A percentile compares a stretch with the other conserved stretches of the same genome.
Conservation (phyloP, 2,329 filamentous ascomycete species). For the Cordyceps cicadae region DNA sequence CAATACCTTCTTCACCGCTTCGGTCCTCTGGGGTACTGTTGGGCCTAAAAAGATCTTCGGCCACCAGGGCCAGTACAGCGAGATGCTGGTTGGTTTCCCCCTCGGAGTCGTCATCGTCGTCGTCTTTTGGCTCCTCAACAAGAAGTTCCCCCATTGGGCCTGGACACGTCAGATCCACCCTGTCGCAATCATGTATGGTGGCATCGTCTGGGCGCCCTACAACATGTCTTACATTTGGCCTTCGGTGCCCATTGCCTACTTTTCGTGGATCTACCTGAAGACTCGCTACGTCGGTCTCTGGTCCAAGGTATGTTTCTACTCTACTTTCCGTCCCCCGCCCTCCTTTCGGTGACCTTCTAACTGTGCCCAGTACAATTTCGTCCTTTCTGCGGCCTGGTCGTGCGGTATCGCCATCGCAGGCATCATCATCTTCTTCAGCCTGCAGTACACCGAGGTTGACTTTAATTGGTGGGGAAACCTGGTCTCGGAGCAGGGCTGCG, state of each 20-base stretch:
- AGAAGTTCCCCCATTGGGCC: slow-evolving; percentile 32
- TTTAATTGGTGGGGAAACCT: slow-evolving; percentile 44
- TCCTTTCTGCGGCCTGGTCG: slow-evolving; percentile 42
- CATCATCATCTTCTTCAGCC: slow-evolving; percentile 45
- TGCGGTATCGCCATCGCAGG: slow-evolving; percentile 42
- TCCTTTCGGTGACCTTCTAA: not conserved
- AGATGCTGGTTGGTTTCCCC: slow-evolving; percentile 42
- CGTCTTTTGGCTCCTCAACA: slow-evolving; percentile 31
- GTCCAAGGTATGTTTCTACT: slow-evolving; percentile 34
- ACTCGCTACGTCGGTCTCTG: slow-evolving; percentile 40
- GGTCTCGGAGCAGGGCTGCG: slow-evolving; percentile 32
- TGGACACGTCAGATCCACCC: slow-evolving; percentile 39
- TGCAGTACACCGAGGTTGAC: slow-evolving; percentile 35
- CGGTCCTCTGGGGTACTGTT: slow-evolving; percentile 47
- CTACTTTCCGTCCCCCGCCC: not conserved
- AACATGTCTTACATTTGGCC: slow-evolving; percentile 45
- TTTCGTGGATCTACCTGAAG: slow-evolving; percentile 45
- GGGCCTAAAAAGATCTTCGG: slow-evolving; percentile 44
- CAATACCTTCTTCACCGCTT: slow-evolving; percentile 49
- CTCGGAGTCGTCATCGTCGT: slow-evolving; percentile 39
- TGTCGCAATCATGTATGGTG: slow-evolving; percentile 39
- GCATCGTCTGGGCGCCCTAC: slow-evolving; percentile 39
- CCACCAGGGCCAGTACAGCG: slow-evolving; percentile 37
- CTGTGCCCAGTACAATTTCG: slow-evolving; percentile 39
- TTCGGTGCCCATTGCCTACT: slow-evolving; percentile 42